A percentile compares a stretch with the other conserved stretches of the same genome.
phyloP scores from a whole-genome alignment of 2,329 filamentous ascomycete genomes.

The Fusarium duplospermum region DNA sequence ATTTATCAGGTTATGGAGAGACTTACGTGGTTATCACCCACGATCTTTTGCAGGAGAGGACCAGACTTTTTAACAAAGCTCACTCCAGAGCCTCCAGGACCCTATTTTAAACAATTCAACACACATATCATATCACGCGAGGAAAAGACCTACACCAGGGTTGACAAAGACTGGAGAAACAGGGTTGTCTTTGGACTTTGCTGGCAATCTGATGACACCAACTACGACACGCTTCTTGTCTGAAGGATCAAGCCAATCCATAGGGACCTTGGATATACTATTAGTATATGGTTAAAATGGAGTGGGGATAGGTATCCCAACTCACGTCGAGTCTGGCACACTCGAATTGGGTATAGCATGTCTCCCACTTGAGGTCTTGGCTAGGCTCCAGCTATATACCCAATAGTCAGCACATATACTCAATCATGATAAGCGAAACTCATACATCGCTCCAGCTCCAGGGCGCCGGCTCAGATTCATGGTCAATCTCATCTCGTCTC shows the following conservation, averaged over 20 bases:
- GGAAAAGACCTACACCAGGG: constrained; percentile 45
- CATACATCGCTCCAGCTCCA: constrained; percentile 46
- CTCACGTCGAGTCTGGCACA: constrained; percentile 51
- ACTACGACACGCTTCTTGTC: constrained; percentile 46
- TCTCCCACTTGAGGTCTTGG: constrained; percentile 45
- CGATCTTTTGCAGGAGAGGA: constrained; percentile 54
- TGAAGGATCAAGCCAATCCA: constrained; percentile 49
- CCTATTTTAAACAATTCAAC: constrained; percentile 42
- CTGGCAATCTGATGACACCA: constrained; percentile 48
- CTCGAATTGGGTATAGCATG: constrained; percentile 48
- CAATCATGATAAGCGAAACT: neutral
- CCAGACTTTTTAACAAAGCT: constrained; percentile 48
- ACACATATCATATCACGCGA: neutral
- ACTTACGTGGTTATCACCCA: constrained; percentile 59
- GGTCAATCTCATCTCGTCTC: neutral
- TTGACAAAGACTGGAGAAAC: constrained; percentile 51
- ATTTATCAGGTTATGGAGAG: neutral
- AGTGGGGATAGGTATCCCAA: neutral
- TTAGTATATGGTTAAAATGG: neutral
- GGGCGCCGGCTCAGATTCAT: constrained; percentile 10
- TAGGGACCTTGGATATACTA: constrained; percentile 45
- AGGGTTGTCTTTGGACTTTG: constrained; percentile 42
- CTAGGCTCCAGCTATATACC: constrained; percentile 51
- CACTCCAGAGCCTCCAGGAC: constrained; percentile 62
- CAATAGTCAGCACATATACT: neutral